These are phyloP conservation scores for carrot (Daucus carota) DNA, from an alignment of 129 eudicot genomes.

Conservation along the genomic window DH1_v3.0 NC_030385.2:44739501-44740000, in stretches of 20 bases:
- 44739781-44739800: not conserved
- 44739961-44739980: constrained; percentile 1
- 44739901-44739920: not conserved
- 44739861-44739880: constrained; percentile 4
- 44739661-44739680: not conserved
- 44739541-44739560: too few species aligned
- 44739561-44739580: not conserved
- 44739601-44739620: not conserved
- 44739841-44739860: not conserved
- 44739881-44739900: constrained; percentile 1
- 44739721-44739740: not conserved
- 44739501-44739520: too few species aligned
- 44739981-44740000: not conserved
- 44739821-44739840: not conserved
- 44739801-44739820: not conserved
- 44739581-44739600: not conserved
- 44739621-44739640: not conserved
- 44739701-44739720: constrained; percentile 3
- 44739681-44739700: not conserved
- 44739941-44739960: not conserved
- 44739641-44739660: not conserved
- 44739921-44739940: not conserved
- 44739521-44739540: too few species aligned
- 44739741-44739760: not conserved
- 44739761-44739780: not conserved